These are phyloP conservation scores for Puccinia brachypodii DNA, from an alignment of 1,284 basidiomycete genomes.

Conservation along the genomic window DNA sequence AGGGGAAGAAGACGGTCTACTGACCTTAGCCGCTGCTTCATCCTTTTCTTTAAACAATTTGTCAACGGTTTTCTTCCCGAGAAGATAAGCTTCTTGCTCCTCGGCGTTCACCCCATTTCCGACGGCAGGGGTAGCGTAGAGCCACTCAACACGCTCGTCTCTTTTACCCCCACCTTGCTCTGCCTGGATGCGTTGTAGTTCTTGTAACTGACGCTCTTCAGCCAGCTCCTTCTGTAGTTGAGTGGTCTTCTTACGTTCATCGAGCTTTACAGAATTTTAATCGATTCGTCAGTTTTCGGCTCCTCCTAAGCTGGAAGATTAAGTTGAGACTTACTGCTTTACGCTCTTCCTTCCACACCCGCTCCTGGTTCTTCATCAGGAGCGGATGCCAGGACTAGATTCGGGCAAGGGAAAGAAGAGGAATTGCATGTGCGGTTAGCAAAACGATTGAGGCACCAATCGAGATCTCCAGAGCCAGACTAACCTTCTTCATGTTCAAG, in stretches of 20 bases:
- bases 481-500: slow-evolving; percentile 48
- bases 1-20: not conserved
- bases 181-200: slow-evolving; percentile 88
- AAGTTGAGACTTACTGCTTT: slow-evolving; percentile 64
- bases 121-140: slow-evolving; percentile 92
- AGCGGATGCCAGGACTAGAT: slow-evolving; percentile 81
- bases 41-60: slow-evolving; percentile 82
- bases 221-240: slow-evolving; percentile 96
- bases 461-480: not conserved
- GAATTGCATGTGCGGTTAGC: not conserved
- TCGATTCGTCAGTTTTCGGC: not conserved
- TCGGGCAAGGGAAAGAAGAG: not conserved
- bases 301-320: not conserved
- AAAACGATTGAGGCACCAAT: not conserved
- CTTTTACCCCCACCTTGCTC: slow-evolving; percentile 87
- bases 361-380: slow-evolving; percentile 96
- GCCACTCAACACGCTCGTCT: slow-evolving; percentile 94
- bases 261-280: slow-evolving; percentile 60
- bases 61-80: slow-evolving; percentile 98
- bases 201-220: slow-evolving; percentile 93
- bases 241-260: slow-evolving; percentile 96
- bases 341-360: slow-evolving; percentile 98
- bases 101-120: slow-evolving; percentile 78
- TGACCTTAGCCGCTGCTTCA: slow-evolving; percentile 59
- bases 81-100: slow-evolving; percentile 91